Evolutionary conservation across 805 yeast genomes (phyloP).

Genomic region (Candida insectorum): DNA sequence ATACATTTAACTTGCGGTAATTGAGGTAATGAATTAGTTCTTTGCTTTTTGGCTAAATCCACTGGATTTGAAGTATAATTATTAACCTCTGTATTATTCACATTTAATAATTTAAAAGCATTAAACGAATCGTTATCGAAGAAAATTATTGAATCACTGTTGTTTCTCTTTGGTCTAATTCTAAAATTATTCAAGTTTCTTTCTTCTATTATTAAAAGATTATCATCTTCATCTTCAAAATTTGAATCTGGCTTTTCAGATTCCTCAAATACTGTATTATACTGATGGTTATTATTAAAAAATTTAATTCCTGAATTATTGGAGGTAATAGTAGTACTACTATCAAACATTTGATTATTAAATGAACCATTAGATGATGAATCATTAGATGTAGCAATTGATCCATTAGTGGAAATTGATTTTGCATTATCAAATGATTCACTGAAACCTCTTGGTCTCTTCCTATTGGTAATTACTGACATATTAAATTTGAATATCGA

Average conservation of each 20-base stretch:
- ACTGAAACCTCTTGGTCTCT: constrained; percentile 44
- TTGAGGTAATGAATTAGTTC: constrained; percentile 44
- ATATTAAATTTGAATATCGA: too few relatives aligned
- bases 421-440: constrained; percentile 25
- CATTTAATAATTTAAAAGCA: constrained; percentile 43
- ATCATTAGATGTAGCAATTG: too few relatives aligned
- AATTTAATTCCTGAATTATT: constrained; percentile 3
- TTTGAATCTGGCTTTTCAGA: constrained; percentile 10
- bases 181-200: constrained; percentile 16
- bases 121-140: constrained; percentile 37
- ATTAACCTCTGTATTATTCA: constrained; percentile 16
- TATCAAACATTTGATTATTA: neutral
- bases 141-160: constrained; percentile 34
- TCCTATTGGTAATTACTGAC: constrained; percentile 40
- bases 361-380: too few relatives aligned
- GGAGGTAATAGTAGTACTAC: constrained; percentile 1
- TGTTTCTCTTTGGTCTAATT: constrained; percentile 21
- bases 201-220: constrained; percentile 36
- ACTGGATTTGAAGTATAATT: neutral
- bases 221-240: constrained; percentile 24
- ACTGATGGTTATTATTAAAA: constrained; percentile 2
- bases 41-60: constrained; percentile 24
- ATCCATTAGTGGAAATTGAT: too few relatives aligned
- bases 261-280: constrained; percentile 12
- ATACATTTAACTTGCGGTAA: constrained; percentile 43